phyloP scores from a whole-genome alignment of 805 yeast genomes.

The Priceomyces carsonii region DNA sequence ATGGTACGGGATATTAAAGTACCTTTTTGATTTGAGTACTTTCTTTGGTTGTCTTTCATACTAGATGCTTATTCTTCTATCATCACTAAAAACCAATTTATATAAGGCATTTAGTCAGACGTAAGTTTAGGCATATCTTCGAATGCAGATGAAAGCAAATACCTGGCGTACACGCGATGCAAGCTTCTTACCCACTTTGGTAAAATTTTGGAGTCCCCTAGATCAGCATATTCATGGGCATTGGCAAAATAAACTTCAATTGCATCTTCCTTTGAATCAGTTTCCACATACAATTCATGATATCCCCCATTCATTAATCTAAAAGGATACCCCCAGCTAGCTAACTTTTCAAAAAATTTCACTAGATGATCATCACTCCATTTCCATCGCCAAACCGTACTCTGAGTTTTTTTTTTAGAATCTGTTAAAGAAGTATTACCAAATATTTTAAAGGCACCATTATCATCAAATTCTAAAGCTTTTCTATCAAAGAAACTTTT shows the following conservation, averaged over 20 bases:
- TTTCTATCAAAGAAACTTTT: too few relatives aligned
- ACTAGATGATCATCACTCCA: constrained; percentile 2
- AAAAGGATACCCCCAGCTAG: constrained; percentile 6
- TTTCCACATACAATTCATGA: constrained; percentile 6
- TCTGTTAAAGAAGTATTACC: too few relatives aligned
- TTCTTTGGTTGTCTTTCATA: too few relatives aligned
- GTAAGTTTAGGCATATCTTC: too few relatives aligned
- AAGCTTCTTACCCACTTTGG: constrained; percentile 2
- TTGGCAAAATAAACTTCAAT: constrained; percentile 4
- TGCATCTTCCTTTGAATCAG: neutral
- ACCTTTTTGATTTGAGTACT: too few relatives aligned
- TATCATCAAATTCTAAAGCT: too few relatives aligned
- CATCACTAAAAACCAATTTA: too few relatives aligned
- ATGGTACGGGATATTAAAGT: too few relatives aligned
- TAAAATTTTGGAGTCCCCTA: constrained; percentile 4
- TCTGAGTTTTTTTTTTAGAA: too few relatives aligned
- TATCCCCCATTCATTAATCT: constrained; percentile 7
- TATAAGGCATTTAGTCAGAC: too few relatives aligned
- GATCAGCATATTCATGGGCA: constrained; percentile 5
- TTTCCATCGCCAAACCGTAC: constrained; percentile 1
- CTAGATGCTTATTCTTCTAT: too few relatives aligned
- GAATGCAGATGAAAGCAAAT: neutral
- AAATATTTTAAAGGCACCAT: too few relatives aligned
- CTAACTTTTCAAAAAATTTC: constrained; percentile 1
- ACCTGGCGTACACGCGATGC: constrained; percentile 3